phyloP scores from a whole-genome alignment of 192 early-diverging fungal genomes.

The Coemansia javaensis region DNA sequence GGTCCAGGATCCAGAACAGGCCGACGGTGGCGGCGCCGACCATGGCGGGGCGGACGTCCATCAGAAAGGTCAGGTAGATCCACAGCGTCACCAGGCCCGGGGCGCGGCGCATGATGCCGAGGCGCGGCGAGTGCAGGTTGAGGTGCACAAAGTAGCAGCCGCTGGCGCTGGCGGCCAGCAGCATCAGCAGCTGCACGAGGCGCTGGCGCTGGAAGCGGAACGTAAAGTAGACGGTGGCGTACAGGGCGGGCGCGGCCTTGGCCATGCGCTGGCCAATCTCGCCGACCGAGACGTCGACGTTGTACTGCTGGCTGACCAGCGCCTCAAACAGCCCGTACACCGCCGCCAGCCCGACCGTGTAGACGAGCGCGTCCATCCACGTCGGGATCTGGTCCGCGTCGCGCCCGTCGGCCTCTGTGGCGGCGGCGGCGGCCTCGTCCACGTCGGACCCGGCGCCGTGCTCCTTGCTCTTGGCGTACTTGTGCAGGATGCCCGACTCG shows the following conservation, averaged over 20 bases:
- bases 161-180: constrained; percentile 43
- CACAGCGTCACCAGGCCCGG: constrained; percentile 69
- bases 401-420: constrained; percentile 3
- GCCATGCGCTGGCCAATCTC: constrained; percentile 32
- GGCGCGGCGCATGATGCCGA: constrained; percentile 67
- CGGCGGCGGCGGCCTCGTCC: constrained; percentile 7
- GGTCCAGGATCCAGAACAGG: constrained; percentile 33
- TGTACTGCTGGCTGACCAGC: constrained; percentile 50
- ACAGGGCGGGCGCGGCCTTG: constrained; percentile 42
- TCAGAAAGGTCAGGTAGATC: constrained; percentile 52
- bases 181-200: constrained; percentile 51
- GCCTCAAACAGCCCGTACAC: constrained; percentile 44
- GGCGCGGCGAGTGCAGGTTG: constrained; percentile 57
- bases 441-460: constrained; percentile 17
- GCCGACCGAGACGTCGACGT: constrained; percentile 18
- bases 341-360: constrained; percentile 25
- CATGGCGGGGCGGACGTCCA: constrained; percentile 37
- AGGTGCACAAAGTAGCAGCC: constrained; percentile 65
- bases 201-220: constrained; percentile 51
- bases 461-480: constrained; percentile 24
- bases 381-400: constrained; percentile 25
- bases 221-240: constrained; percentile 58
- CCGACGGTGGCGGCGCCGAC: constrained; percentile 24
- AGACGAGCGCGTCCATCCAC: constrained; percentile 39
- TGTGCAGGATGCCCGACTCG: constrained; percentile 40